Conservation (phyloP, 139 green algal genomes). For the Coelastrella sp. region DNA sequence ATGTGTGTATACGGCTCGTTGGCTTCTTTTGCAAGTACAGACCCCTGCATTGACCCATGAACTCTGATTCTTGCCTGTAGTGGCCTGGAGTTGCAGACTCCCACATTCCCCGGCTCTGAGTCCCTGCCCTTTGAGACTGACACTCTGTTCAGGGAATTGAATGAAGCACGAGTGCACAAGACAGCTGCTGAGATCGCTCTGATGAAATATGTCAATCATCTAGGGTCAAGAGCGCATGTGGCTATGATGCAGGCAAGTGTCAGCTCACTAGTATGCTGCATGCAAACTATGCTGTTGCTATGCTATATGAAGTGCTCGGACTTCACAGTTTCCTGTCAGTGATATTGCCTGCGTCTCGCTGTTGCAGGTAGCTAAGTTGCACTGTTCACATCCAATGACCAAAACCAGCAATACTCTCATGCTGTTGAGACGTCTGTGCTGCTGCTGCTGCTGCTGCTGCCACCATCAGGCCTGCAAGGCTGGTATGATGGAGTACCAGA, state of each 20-base stretch:
- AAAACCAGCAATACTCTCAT: neutral
- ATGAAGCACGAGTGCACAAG: constrained; percentile 78
- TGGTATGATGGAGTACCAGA: constrained; percentile 82
- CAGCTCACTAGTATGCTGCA: neutral
- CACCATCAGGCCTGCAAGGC: constrained; percentile 46
- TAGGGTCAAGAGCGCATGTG: constrained; percentile 78
- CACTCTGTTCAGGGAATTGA: constrained; percentile 52
- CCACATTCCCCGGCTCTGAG: constrained; percentile 69
- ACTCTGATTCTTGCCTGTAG: constrained; percentile 42
- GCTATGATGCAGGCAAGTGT: constrained; percentile 72
- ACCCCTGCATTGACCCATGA: too few species aligned
- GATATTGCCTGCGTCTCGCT: too few species aligned
- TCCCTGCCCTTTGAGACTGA: constrained; percentile 60
- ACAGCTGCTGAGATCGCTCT: constrained; percentile 75
- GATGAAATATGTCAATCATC: constrained; percentile 78
- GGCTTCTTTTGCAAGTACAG: too few species aligned
- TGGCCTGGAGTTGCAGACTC: constrained; percentile 45
- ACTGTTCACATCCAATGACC: too few species aligned
- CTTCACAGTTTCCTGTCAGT: neutral
- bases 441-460: neutral
- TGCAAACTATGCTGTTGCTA: neutral
- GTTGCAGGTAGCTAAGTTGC: too few species aligned
- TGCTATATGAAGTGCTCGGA: neutral
- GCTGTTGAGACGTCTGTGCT: neutral
- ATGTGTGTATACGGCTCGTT: too few species aligned